These are phyloP conservation scores for Diversispora eburnea DNA, from an alignment of 192 early-diverging fungal species.

Conservation along the genomic window DNA sequence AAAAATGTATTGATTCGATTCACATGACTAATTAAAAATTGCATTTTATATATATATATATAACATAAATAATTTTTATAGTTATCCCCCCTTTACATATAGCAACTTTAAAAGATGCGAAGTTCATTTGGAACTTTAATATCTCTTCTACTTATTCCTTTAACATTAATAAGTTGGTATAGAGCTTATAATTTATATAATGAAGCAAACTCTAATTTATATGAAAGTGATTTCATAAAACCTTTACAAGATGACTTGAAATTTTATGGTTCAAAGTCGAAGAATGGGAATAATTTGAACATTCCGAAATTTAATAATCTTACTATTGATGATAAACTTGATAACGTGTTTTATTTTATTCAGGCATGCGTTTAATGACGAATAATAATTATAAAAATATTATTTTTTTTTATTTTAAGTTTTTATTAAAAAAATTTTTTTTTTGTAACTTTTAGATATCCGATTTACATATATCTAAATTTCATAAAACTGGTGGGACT, in stretches of 20 bases:
- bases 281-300: not conserved
- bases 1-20: too few species aligned
- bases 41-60: too few species aligned
- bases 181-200: constrained; percentile 2
- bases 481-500: constrained; percentile 57
- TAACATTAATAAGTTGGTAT: constrained; percentile 12
- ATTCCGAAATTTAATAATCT: constrained; percentile 27
- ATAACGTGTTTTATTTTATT: constrained; percentile 66
- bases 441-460: constrained; percentile 54
- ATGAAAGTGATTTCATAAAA: not conserved
- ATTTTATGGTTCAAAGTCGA: not conserved
- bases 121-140: not conserved
- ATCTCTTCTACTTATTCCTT: constrained; percentile 7
- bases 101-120: not conserved
- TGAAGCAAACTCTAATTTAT: not conserved
- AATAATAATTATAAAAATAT: not conserved
- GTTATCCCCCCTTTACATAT: too few species aligned
- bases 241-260: not conserved
- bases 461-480: constrained; percentile 83
- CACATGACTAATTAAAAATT: too few species aligned
- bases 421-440: not conserved
- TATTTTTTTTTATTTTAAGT: not conserved
- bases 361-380: constrained; percentile 43
- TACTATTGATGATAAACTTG: constrained; percentile 50
- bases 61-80: too few species aligned